phyloP scores from a whole-genome alignment of 2,329 filamentous ascomycete genomes.

The Claviceps sorghi region DNA sequence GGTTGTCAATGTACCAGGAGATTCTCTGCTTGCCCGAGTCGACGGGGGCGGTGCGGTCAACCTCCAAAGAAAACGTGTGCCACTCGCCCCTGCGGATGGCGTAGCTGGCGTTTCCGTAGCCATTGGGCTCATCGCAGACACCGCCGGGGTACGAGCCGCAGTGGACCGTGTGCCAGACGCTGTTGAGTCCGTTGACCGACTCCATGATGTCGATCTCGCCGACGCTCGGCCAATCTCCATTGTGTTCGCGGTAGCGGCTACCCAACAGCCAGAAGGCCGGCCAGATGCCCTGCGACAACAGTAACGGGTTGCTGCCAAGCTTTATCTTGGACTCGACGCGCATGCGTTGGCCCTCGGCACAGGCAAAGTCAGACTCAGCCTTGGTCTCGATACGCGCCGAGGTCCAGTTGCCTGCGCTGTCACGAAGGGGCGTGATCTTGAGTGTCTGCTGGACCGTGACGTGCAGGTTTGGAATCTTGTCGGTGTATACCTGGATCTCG shows the following conservation, averaged over 20 bases:
- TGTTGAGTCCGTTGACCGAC: slow-evolving; percentile 23
- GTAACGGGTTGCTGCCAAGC: slow-evolving; percentile 16
- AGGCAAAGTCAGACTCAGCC: slow-evolving; percentile 19
- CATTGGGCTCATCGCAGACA: slow-evolving; percentile 26
- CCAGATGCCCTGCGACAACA: slow-evolving; percentile 27
- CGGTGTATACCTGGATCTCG: slow-evolving; percentile 32
- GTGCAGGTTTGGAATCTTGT: slow-evolving; percentile 23
- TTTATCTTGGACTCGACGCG: slow-evolving; percentile 25
- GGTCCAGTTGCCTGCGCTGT: slow-evolving; percentile 24
- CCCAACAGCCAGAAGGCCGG: slow-evolving; percentile 33
- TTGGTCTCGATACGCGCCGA: slow-evolving; percentile 29
- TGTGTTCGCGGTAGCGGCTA: slow-evolving; percentile 21
- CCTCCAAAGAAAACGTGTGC: slow-evolving; percentile 18
- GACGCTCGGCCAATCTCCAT: slow-evolving; percentile 25
- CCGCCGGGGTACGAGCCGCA: slow-evolving; percentile 26
- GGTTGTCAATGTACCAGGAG: slow-evolving; percentile 21
- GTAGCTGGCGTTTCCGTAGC: slow-evolving; percentile 13
- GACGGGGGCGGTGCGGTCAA: slow-evolving; percentile 14
- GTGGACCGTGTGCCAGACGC: slow-evolving; percentile 24
- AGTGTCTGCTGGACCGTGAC: slow-evolving; percentile 23
- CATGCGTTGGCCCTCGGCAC: slow-evolving; percentile 18
- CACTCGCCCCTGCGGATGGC: slow-evolving; percentile 16
- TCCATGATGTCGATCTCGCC: slow-evolving; percentile 33
- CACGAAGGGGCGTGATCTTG: slow-evolving; percentile 17
- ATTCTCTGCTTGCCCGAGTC: slow-evolving; percentile 15